phyloP scores from a whole-genome alignment of 2,329 filamentous ascomycete genomes.

The Colletotrichum acutatum region DNA sequence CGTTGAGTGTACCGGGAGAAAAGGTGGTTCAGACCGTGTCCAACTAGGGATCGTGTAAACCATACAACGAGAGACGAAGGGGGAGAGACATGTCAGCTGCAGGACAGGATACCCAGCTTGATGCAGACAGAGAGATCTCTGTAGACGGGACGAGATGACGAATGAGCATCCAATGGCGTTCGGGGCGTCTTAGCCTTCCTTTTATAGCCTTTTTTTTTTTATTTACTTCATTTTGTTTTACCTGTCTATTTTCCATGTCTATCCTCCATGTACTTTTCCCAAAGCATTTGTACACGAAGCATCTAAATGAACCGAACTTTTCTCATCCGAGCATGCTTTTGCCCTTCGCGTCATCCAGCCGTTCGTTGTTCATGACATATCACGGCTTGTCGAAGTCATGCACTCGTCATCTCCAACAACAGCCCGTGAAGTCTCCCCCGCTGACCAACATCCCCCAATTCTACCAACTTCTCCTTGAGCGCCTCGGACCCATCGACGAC shows the following conservation, averaged over 20 bases:
- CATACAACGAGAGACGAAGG: not conserved
- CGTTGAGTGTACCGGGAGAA: constrained; percentile 26
- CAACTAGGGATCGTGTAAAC: constrained; percentile 58
- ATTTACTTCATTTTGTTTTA: not conserved
- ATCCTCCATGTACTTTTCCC: not conserved
- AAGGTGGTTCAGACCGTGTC: constrained; percentile 61
- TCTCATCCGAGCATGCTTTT: not conserved
- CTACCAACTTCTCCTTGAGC: constrained; percentile 11
- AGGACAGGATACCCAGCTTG: constrained; percentile 16
- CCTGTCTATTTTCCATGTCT: not conserved
- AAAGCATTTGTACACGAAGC: constrained; percentile 21
- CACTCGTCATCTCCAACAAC: constrained; percentile 29
- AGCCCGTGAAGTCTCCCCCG: constrained; percentile 33
- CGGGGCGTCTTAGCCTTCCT: constrained; percentile 19
- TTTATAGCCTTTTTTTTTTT: not conserved
- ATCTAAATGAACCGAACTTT: not conserved
- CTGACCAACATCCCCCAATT: constrained; percentile 22
- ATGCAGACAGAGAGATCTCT: not conserved
- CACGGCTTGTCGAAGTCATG: not conserved
- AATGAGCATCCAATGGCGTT: constrained; percentile 25
- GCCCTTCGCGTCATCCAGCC: not conserved
- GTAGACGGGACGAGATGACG: not conserved
- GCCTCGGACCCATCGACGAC: not conserved
- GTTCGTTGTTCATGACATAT: too few relatives aligned
- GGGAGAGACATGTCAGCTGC: not conserved